These are phyloP conservation scores for Fusarium pseudonygamai DNA, from an alignment of 2,329 filamentous ascomycete species.

Conservation along the genomic window DNA sequence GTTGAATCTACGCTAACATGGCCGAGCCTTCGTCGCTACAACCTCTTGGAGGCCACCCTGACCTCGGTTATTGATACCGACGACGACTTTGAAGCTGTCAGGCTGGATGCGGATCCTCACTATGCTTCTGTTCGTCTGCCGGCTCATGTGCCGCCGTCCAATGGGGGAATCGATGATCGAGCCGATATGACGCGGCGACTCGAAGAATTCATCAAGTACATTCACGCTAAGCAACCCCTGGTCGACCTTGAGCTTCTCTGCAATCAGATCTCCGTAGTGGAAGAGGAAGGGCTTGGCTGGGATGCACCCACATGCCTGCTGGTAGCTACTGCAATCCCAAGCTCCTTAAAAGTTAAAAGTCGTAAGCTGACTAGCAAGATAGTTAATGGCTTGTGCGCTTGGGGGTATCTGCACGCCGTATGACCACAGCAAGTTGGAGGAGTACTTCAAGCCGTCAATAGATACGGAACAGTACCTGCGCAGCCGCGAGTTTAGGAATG, in stretches of 20 bases:
- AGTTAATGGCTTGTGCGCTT: neutral
- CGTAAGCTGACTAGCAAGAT: neutral
- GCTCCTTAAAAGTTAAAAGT: neutral
- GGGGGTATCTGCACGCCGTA: neutral
- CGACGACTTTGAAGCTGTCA: neutral
- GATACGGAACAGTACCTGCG: neutral
- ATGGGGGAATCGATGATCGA: neutral
- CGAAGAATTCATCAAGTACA: neutral
- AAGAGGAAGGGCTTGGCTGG: neutral
- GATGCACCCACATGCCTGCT: neutral
- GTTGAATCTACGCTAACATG: neutral
- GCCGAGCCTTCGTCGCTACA: neutral
- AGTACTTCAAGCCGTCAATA: neutral
- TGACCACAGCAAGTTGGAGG: neutral
- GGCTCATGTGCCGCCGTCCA: neutral
- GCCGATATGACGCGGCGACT: neutral
- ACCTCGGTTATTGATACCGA: neutral
- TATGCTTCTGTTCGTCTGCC: neutral
- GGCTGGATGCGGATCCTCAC: neutral
- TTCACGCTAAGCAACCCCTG: neutral
- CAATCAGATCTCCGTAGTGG: neutral
- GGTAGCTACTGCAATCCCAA: neutral
- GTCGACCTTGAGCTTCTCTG: neutral
- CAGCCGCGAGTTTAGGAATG: neutral
- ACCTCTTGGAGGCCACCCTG: neutral